A percentile compares a stretch with the other conserved stretches of the same genome.
phyloP scores from a whole-genome alignment of 176 grass and related monocot species.

The Bolboschoenus planiculmis region DNA sequence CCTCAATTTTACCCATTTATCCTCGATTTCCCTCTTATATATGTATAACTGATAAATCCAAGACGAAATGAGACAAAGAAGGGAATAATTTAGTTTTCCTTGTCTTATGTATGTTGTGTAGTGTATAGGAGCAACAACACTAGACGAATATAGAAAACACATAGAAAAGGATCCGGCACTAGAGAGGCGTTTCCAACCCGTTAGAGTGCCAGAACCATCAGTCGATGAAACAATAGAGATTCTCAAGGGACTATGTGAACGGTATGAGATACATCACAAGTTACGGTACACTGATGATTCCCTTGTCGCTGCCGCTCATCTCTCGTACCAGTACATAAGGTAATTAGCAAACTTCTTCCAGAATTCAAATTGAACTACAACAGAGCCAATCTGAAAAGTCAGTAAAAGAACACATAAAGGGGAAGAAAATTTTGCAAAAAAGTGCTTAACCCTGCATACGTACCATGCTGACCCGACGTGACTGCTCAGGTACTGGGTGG shows the following conservation, averaged over 20 bases:
- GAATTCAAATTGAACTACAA: neutral
- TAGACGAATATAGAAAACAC: constrained; percentile 93
- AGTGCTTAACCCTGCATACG: neutral
- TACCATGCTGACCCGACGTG: neutral
- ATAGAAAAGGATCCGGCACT: constrained; percentile 94
- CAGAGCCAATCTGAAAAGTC: neutral
- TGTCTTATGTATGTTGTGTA: constrained; percentile 26
- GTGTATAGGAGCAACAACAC: constrained; percentile 92
- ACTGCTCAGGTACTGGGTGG: neutral
- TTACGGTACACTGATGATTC: constrained; percentile 81
- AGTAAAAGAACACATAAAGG: neutral
- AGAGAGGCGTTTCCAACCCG: constrained; percentile 94
- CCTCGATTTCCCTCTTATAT: neutral
- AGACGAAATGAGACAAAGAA: neutral
- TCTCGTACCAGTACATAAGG: constrained; percentile 96
- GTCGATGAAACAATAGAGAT: constrained; percentile 97
- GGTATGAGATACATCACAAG: constrained; percentile 97
- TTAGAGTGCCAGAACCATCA: constrained; percentile 85
- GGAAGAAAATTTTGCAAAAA: neutral
- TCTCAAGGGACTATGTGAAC: constrained; percentile 68
- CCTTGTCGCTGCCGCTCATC: constrained; percentile 57
- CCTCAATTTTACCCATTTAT: neutral
- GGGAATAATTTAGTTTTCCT: neutral
- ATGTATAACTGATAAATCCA: neutral
- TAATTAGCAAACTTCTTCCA: constrained; percentile 20